Base-by-base conservation (phyloP, 805 yeast genomes). In the Teunomyces barrocoloradensis region DNA sequence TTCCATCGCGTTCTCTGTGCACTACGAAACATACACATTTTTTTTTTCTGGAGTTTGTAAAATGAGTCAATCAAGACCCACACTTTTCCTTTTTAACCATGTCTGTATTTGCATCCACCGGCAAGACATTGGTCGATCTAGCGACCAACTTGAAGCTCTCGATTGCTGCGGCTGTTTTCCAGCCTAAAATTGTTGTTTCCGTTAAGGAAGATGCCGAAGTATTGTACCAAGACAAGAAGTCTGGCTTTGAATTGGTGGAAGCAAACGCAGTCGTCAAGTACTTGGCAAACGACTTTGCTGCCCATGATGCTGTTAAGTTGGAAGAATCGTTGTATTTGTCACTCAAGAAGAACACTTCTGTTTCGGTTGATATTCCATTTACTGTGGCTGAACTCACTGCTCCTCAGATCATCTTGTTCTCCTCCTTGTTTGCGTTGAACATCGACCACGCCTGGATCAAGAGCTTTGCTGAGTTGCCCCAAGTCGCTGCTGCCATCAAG, bases 241-340 rank as follows among this genome's bases (percentile, higher is more conserved):
- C 61, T 20, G 64, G 66, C 2, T 76, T 81, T 45, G 78, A 76
- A 54, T 71, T 86, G 51, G 66, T 73, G 48, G 89, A 85, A 63
- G 73, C 88, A 17, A 84, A 85, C 59, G 82, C 94, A 17, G 81
- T 85, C 44, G 83, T 85, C 51, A 81, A 82, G 62, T 86, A 81
- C 57, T 66, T 83, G 51, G 70, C 80, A 33, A 63, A 69, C 18
- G 82, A 81, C 52, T 83, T 81, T 51, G 47, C 64, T 5, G 55
- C 44, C 7, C 58, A 66, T 23, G 52, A 58, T 10, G 60, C 69
- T 12, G 65, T 75, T 39, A 63, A 61, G 9, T 61, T 66, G 18
- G 81, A 78, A 52, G 37, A 69, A 20, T 51, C 52, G n/a, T 61
- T 80, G 28, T 74, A 73, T 53, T 54, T 65, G 1, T 72, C 75